phyloP scores from a whole-genome alignment of 2,329 filamentous ascomycete genomes.

The Verticillium nubilum region DNA sequence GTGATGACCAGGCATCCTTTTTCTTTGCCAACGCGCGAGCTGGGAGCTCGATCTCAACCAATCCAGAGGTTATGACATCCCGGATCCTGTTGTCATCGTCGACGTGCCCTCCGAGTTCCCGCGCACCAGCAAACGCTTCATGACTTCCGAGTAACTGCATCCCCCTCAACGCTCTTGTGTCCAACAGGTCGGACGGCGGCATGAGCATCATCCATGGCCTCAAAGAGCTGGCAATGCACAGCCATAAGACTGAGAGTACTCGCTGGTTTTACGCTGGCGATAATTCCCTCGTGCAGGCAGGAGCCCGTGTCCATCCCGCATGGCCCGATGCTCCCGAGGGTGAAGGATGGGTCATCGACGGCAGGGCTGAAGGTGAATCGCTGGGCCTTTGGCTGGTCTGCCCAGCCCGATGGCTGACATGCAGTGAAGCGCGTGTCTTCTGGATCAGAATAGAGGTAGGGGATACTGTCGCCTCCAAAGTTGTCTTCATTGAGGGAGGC shows the following conservation, averaged over 20 bases:
- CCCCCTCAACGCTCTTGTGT: conserved; percentile 32
- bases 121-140: conserved; percentile 36
- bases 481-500: too few relatives aligned
- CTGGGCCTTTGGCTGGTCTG: too few relatives aligned
- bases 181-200: conserved; percentile 5
- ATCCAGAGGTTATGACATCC: conserved; percentile 16
- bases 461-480: too few relatives aligned
- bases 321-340: conserved; percentile 25
- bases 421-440: too few relatives aligned
- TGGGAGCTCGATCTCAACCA: conserved; percentile 31
- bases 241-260: not conserved
- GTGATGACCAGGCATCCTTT: conserved; percentile 1
- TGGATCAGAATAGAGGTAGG: too few relatives aligned
- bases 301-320: conserved; percentile 38
- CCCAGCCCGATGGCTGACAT: too few relatives aligned
- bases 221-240: not conserved
- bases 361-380: too few relatives aligned
- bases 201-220: conserved; percentile 25
- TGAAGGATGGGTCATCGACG: conserved; percentile 35
- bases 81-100: conserved; percentile 23
- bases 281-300: conserved; percentile 30
- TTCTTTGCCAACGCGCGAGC: conserved; percentile 23
- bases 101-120: conserved; percentile 36
- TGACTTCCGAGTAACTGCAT: conserved; percentile 30
- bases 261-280: conserved; percentile 2